These are phyloP conservation scores for Tulasnella sp. DNA, from an alignment of 768 basidiomycete species.

Conservation along the genomic window DNA sequence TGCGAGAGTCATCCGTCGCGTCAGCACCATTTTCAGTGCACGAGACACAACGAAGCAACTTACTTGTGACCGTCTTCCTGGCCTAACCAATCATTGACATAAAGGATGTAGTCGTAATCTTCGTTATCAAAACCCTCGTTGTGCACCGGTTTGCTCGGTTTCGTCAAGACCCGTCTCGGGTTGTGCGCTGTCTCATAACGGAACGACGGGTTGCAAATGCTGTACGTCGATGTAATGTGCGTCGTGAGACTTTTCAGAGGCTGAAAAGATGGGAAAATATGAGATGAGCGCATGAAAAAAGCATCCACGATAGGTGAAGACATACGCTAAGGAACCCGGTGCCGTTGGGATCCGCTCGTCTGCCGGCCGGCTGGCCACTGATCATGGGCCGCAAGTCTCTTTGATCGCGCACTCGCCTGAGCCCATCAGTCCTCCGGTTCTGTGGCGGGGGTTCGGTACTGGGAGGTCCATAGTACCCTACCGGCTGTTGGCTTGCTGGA, in stretches of 20 bases:
- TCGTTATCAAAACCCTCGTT: conserved; percentile 99
- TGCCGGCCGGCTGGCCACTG: conserved; percentile 47
- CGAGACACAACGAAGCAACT: conserved; percentile 25
- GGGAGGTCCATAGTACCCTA: not conserved
- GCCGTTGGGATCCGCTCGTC: conserved; percentile 60
- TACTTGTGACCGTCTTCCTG: conserved; percentile 92
- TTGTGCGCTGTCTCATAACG: conserved; percentile 92
- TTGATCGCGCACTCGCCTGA: conserved; percentile 63
- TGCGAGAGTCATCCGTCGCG: conserved; percentile 11
- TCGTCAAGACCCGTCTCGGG: conserved; percentile 91
- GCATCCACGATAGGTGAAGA: conserved; percentile 17
- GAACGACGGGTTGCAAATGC: conserved; percentile 89
- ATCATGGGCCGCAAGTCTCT: conserved; percentile 70
- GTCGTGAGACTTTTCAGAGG: conserved; percentile 66
- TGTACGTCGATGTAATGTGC: conserved; percentile 80
- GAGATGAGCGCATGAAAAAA: conserved; percentile 16
- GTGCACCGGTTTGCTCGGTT: conserved; percentile 89
- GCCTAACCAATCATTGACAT: conserved; percentile 97
- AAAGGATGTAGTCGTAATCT: conserved; percentile 98
- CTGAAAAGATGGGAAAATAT: conserved; percentile 25
- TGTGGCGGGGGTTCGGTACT: conserved; percentile 28
- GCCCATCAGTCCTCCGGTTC: conserved; percentile 61
- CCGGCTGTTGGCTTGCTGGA: conserved; percentile 20
- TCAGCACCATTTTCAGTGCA: not conserved
- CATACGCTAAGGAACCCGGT: conserved; percentile 75